A percentile compares a stretch with the other conserved stretches of the same genome.
These are phyloP conservation scores for Psilocybe cyanescens DNA, from an alignment of 768 basidiomycete genomes.

Conservation along the genomic window DNA sequence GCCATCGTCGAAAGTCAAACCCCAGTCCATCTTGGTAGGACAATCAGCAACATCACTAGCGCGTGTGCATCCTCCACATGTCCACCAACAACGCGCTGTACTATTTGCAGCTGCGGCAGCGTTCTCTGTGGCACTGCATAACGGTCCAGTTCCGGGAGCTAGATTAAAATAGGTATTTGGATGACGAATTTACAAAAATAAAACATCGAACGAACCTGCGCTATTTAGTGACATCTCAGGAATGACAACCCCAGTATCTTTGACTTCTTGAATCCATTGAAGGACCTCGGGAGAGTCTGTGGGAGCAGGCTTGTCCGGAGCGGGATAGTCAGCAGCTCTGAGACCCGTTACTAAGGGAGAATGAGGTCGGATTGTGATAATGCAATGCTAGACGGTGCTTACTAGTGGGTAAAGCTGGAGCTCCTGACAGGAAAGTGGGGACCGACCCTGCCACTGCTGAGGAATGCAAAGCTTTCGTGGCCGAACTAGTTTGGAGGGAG, in stretches of 20 bases:
- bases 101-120: constrained; percentile 53
- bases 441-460: constrained; percentile 52
- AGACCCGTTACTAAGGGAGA: constrained; percentile 37
- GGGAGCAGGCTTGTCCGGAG: constrained; percentile 62
- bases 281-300: constrained; percentile 65
- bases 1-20: constrained; percentile 74
- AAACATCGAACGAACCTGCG: constrained; percentile 33
- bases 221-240: constrained; percentile 53
- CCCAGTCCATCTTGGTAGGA: constrained; percentile 64
- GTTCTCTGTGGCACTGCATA: constrained; percentile 45
- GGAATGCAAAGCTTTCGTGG: constrained; percentile 48
- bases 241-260: constrained; percentile 51
- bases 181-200: constrained; percentile 1
- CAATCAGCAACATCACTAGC: constrained; percentile 74
- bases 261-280: constrained; percentile 74
- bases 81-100: constrained; percentile 76
- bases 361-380: background rate
- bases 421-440: constrained; percentile 55
- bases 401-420: constrained; percentile 66
- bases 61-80: constrained; percentile 72
- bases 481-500: constrained; percentile 41
- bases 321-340: constrained; percentile 61
- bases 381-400: constrained; percentile 17
- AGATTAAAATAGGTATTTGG: background rate
- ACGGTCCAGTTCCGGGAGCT: constrained; percentile 49